Evolutionary conservation across 345 rosid species (phyloP), one percentile per base, ranked within the genome.

Genomic region (Cardamine resedifolia): DNA sequence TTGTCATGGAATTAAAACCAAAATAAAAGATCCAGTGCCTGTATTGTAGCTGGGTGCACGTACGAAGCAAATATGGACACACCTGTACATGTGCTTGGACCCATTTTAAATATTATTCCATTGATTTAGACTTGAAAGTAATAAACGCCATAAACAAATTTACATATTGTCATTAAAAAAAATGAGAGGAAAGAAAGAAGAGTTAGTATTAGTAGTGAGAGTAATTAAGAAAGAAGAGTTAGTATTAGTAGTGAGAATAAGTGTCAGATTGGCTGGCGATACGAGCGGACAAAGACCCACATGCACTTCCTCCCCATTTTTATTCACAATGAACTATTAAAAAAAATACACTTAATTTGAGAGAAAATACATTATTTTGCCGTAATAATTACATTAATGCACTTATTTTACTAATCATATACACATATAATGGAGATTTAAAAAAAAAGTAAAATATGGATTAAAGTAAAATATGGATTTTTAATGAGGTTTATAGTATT

Each of bases 31-130:
- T 50, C 61, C 45, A 61, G 18, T 60, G 11, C 43, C 26, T 55
- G 64, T 55, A 64, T 45, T 28, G 18, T 73, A 59, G 63, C 26
- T 75, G 24, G 41, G 64, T 58, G 80, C 80, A 72, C 81, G 80
- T 66, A 76, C 39, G 26, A 43, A 36, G 61, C 74, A 76, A 43
- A 78, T 79, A 45, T 28, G 68, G 50, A 69, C 77, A 62, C 77
- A 76, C 85, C 81, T 86, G 88, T 85, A 88, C 90, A 88, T 82
- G 91, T 85, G 86, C 83, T 74, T 72, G 58, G 65, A 26, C 20
- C 77, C 79, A 52, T 57, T 44, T n/a, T 21, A 6, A 71, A 19
- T 55, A 44, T 47, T 41, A 56, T 21, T 41, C 5, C 14, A 18
- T 31, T 10, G 10, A 6, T 6, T 71, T 16, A 68, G 73, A 64